Conservation (phyloP, 2,329 filamentous ascomycete genomes). For the Zelopaecilomyces penicillatus region DNA sequence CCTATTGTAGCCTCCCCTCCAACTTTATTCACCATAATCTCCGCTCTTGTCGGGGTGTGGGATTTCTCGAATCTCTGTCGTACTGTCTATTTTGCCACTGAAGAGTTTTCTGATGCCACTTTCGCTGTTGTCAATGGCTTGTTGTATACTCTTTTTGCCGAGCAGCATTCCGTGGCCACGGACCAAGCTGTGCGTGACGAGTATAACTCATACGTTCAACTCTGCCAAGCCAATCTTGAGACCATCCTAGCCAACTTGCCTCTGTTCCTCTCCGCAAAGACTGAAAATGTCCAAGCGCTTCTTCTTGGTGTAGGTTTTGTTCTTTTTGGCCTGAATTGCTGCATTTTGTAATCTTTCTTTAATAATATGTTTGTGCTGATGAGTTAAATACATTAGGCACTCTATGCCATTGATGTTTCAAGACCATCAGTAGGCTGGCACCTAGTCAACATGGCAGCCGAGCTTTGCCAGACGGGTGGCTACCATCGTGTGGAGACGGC, state of each 20-base stretch:
- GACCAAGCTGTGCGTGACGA: constrained; percentile 25
- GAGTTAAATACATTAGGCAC: constrained; percentile 30
- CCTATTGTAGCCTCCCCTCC: constrained; percentile 32
- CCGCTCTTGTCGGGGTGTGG: constrained; percentile 39
- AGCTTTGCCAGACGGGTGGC: constrained; percentile 54
- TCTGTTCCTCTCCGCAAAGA: constrained; percentile 46
- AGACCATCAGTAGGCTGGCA: constrained; percentile 57
- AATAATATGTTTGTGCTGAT: background rate
- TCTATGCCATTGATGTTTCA: constrained; percentile 55
- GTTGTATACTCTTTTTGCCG: constrained; percentile 42
- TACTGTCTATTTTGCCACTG: constrained; percentile 42
- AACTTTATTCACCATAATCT: constrained; percentile 41
- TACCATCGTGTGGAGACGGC: constrained; percentile 42
- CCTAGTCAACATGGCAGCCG: constrained; percentile 49
- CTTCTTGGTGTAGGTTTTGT: constrained; percentile 42
- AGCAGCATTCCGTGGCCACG: constrained; percentile 31
- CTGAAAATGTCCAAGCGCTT: constrained; percentile 49
- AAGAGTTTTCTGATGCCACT: constrained; percentile 40
- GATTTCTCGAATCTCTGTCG: constrained; percentile 43
- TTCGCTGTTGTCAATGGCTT: constrained; percentile 44
- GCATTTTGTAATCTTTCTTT: background rate
- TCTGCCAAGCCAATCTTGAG: constrained; percentile 42
- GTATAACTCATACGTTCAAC: constrained; percentile 28
- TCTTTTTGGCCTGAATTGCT: background rate
- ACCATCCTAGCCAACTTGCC: constrained; percentile 43